These are phyloP conservation scores for Aspergillus sp. DNA, from an alignment of 2,329 filamentous ascomycete genomes.

Conservation along the genomic window DNA sequence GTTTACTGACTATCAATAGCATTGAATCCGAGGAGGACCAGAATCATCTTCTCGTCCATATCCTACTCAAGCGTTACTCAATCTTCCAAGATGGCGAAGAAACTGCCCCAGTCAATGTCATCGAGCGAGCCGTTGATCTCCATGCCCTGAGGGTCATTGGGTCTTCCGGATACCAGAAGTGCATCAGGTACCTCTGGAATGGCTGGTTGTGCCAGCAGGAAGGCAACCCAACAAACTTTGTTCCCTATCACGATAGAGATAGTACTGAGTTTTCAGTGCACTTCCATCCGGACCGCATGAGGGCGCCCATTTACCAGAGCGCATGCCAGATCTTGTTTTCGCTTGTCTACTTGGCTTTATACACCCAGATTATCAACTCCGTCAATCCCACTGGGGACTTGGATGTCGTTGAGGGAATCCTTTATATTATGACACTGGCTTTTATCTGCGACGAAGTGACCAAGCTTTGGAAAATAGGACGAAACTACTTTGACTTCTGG, in stretches of 20 bases:
- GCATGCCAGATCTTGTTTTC: slow-evolving; percentile 82
- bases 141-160: slow-evolving; percentile 88
- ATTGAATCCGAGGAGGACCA: slow-evolving; percentile 84
- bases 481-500: slow-evolving; percentile 93
- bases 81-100: slow-evolving; percentile 70
- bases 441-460: slow-evolving; percentile 84
- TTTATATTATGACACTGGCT: slow-evolving; percentile 89
- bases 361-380: slow-evolving; percentile 89
- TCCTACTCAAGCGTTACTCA: slow-evolving; percentile 87
- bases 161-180: slow-evolving; percentile 93
- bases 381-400: slow-evolving; percentile 83
- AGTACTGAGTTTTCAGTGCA: slow-evolving; percentile 76
- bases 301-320: slow-evolving; percentile 90
- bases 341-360: slow-evolving; percentile 77
- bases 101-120: slow-evolving; percentile 77
- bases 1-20: slow-evolving; percentile 40
- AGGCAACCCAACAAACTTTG: slow-evolving; percentile 81
- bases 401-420: slow-evolving; percentile 76
- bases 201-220: slow-evolving; percentile 98
- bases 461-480: slow-evolving; percentile 93
- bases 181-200: slow-evolving; percentile 86
- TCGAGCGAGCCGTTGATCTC: slow-evolving; percentile 90
- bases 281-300: slow-evolving; percentile 91
- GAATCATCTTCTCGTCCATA: slow-evolving; percentile 73
- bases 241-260: slow-evolving; percentile 81